These are phyloP conservation scores for Yamadazyma sp. DNA, from an alignment of 1,139 yeast genomes.

Conservation along the genomic window DNA sequence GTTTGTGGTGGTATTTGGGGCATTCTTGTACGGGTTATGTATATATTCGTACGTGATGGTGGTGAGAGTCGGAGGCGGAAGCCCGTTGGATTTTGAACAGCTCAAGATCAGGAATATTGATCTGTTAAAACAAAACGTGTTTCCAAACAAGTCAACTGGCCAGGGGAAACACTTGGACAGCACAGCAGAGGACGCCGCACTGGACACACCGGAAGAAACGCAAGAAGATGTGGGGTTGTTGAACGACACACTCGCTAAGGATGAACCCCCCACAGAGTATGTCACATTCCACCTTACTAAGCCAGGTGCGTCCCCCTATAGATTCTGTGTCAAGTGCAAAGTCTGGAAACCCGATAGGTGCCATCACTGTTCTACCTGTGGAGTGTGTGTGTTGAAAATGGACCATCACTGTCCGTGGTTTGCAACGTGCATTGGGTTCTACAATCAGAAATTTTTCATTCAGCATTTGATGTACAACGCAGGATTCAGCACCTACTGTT, in stretches of 20 bases:
- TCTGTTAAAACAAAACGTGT: constrained; percentile 7
- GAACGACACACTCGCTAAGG: constrained; percentile 3
- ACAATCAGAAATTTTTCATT: constrained; percentile 31
- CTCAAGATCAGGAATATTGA: constrained; percentile 20
- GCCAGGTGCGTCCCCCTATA: constrained; percentile 16
- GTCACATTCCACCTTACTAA: constrained; percentile 14
- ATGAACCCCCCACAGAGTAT: constrained; percentile 15
- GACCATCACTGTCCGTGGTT: constrained; percentile 99
- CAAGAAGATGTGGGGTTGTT: not conserved
- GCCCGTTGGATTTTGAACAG: constrained; percentile 46
- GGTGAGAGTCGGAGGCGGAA: constrained; percentile 63
- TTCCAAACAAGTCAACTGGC: not conserved
- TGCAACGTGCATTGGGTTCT: constrained; percentile 74
- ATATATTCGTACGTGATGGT: constrained; percentile 53
- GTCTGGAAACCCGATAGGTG: constrained; percentile 94
- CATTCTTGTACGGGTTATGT: constrained; percentile 24
- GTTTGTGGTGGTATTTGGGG: constrained; percentile 17
- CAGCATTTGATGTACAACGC: constrained; percentile 68
- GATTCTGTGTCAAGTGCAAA: constrained; percentile 59
- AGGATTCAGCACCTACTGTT: constrained; percentile 43
- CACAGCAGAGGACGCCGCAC: not conserved
- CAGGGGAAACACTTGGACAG: not conserved
- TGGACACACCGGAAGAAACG: too few species aligned
- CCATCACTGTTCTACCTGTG: constrained; percentile 83
- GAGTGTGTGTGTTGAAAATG: constrained; percentile 71